These are phyloP conservation scores for Kappamyces sp. DNA, from an alignment of 192 early-diverging fungal species.

Conservation along the genomic window DNA sequence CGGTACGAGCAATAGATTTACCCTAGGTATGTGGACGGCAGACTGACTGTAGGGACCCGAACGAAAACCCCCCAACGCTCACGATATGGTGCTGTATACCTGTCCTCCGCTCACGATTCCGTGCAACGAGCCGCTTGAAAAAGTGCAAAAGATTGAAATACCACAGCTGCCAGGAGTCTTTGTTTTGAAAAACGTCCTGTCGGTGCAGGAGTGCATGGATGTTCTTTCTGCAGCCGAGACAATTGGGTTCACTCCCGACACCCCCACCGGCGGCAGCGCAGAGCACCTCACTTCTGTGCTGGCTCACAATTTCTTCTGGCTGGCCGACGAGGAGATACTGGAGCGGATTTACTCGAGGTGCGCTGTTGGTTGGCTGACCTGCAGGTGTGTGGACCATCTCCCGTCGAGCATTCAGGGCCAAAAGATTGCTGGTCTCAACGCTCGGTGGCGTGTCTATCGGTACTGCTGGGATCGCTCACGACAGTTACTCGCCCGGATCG, in stretches of 20 bases:
- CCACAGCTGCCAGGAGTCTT: conserved; percentile 54
- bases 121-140: conserved; percentile 18
- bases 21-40: too few relatives aligned
- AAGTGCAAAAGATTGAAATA: conserved; percentile 39
- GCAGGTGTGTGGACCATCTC: conserved; percentile 39
- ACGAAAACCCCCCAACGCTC: conserved; percentile 52
- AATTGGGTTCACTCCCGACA: conserved; percentile 60
- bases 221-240: conserved; percentile 52
- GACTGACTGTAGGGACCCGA: conserved; percentile 50
- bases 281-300: conserved; percentile 44
- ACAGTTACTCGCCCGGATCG: conserved; percentile 44
- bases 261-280: conserved; percentile 49
- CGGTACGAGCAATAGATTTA: too few relatives aligned
- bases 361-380: too few relatives aligned
- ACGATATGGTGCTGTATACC: conserved; percentile 54
- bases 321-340: conserved; percentile 52
- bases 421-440: conserved; percentile 49
- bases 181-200: conserved; percentile 48
- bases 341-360: conserved; percentile 44
- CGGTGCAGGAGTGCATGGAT: conserved; percentile 45
- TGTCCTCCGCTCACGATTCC: conserved; percentile 49
- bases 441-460: conserved; percentile 59
- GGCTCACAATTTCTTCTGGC: conserved; percentile 66
- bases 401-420: conserved; percentile 36
- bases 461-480: conserved; percentile 44